Conservation (phyloP, 257 asterid species). For the Thymus quinquecostatus region DNA sequence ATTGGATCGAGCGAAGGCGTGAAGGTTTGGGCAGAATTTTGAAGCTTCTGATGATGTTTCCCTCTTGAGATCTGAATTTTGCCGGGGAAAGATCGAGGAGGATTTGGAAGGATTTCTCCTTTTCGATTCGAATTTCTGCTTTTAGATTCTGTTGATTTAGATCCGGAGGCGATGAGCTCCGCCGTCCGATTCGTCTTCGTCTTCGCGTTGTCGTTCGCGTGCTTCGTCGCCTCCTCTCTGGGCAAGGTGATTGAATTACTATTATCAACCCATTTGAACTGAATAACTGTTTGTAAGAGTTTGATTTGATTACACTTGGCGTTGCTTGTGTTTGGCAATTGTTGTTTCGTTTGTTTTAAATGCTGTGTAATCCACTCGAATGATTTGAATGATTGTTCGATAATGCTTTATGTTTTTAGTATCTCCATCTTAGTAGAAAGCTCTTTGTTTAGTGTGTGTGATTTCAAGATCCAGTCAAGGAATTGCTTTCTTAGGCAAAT, state of each 20-base stretch:
- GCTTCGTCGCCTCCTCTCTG: conserved; percentile 44
- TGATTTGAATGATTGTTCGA: conserved; percentile 4
- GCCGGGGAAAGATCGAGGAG: conserved; percentile 9
- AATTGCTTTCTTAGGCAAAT: conserved; percentile 21
- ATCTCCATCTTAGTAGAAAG: background rate
- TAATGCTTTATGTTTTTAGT: background rate
- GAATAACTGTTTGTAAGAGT: background rate
- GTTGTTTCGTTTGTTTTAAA: background rate
- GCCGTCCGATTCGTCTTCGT: conserved; percentile 41
- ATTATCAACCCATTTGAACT: conserved; percentile 15
- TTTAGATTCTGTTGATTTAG: conserved; percentile 35
- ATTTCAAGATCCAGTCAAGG: conserved; percentile 27
- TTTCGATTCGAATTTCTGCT: conserved; percentile 12
- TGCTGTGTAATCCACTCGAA: background rate
- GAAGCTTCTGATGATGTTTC: conserved; percentile 16
- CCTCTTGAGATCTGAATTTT: conserved; percentile 43
- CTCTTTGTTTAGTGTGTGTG: background rate
- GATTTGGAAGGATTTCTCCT: conserved; percentile 16
- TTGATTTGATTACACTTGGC: conserved; percentile 19
- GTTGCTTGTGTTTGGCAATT: background rate
- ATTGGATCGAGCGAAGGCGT: conserved; percentile 35
- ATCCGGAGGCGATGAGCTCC: conserved; percentile 60
- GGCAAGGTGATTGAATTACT: conserved; percentile 53
- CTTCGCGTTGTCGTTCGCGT: conserved; percentile 34
- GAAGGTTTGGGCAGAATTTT: conserved; percentile 8